phyloP scores from a whole-genome alignment of 2,329 filamentous ascomycete species.

The Teratosphaeria epicoccoides region DNA sequence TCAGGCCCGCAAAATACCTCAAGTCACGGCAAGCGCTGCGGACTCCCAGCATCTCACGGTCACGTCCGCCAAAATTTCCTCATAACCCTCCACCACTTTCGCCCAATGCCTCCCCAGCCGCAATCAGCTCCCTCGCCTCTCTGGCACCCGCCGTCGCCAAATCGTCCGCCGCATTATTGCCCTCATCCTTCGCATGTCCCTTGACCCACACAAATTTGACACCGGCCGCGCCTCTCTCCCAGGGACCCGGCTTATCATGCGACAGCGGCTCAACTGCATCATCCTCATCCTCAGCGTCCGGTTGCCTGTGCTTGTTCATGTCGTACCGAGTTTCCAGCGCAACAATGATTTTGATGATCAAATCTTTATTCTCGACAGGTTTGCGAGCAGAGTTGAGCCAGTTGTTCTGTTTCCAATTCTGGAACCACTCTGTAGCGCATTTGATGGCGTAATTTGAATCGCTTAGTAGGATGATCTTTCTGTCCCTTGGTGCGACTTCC shows the following conservation, averaged over 20 bases:
- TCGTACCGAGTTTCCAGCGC: conserved; percentile 51
- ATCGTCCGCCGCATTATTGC: conserved; percentile 71
- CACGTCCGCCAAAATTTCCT: neutral
- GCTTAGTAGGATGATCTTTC: conserved; percentile 66
- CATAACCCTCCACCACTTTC: neutral
- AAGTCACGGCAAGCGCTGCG: neutral
- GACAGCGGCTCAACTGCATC: conserved; percentile 1
- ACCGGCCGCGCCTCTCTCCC: conserved; percentile 24
- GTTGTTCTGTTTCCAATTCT: conserved; percentile 59
- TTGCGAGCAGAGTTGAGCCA: conserved; percentile 67
- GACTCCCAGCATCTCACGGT: neutral
- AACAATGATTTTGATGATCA: conserved; percentile 61
- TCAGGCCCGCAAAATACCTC: too few relatives aligned
- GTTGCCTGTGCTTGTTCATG: conserved; percentile 24
- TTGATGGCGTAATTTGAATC: conserved; percentile 88
- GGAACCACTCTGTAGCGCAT: conserved; percentile 76
- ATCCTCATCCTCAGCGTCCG: conserved; percentile 18
- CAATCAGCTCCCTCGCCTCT: conserved; percentile 22
- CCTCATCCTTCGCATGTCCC: conserved; percentile 61
- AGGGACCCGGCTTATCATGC: conserved; percentile 10
- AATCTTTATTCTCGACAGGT: conserved; percentile 74
- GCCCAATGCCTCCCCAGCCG: neutral
- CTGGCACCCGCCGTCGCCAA: conserved; percentile 61
- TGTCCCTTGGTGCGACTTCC: conserved; percentile 57
- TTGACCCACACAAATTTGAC: conserved; percentile 75